phyloP scores from a whole-genome alignment of 805 yeast genomes.

The Millerozyma acaciae region DNA sequence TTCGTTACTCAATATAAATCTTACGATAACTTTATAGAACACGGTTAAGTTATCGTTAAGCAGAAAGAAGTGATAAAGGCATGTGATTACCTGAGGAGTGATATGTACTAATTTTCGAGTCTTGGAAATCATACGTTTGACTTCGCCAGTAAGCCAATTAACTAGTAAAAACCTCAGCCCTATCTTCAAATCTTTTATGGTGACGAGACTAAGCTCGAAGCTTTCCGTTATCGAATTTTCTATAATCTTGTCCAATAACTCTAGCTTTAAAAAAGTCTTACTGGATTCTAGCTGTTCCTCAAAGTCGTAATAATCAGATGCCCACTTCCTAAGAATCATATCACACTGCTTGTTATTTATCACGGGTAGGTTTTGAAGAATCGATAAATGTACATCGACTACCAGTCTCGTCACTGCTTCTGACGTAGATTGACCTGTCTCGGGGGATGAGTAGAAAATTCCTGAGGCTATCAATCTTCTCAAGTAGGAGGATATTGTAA shows the following conservation, averaged over 20 bases:
- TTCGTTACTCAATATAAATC: slow-evolving; percentile 34
- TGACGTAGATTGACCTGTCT: slow-evolving; percentile 9
- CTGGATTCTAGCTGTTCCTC: slow-evolving; percentile 37
- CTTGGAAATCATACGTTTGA: slow-evolving; percentile 31
- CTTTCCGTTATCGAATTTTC: slow-evolving; percentile 15
- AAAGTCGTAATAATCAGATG: slow-evolving; percentile 25
- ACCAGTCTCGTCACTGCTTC: slow-evolving; percentile 9
- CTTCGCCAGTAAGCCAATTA: slow-evolving; percentile 45
- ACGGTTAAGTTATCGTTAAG: slow-evolving; percentile 40
- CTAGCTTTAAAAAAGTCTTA: slow-evolving; percentile 26
- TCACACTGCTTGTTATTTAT: slow-evolving; percentile 52
- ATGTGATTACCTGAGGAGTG: slow-evolving; percentile 24
- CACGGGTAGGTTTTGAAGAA: slow-evolving; percentile 58
- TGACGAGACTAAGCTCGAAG: slow-evolving; percentile 10
- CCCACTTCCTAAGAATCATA: slow-evolving; percentile 51
- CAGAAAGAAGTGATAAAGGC: slow-evolving; percentile 30
- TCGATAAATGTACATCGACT: slow-evolving; percentile 45
- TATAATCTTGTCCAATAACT: slow-evolving; percentile 29
- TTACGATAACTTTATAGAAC: slow-evolving; percentile 34
- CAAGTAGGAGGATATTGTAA: slow-evolving; percentile 63
- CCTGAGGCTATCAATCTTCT: slow-evolving; percentile 85
- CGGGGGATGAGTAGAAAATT: slow-evolving; percentile 57
- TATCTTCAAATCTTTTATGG: slow-evolving; percentile 25
- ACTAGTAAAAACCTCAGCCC: slow-evolving; percentile 44
- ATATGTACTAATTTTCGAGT: slow-evolving; percentile 36